These are phyloP conservation scores for Candolleomyces eurysporus DNA, from an alignment of 768 basidiomycete species.

Conservation along the genomic window DNA sequence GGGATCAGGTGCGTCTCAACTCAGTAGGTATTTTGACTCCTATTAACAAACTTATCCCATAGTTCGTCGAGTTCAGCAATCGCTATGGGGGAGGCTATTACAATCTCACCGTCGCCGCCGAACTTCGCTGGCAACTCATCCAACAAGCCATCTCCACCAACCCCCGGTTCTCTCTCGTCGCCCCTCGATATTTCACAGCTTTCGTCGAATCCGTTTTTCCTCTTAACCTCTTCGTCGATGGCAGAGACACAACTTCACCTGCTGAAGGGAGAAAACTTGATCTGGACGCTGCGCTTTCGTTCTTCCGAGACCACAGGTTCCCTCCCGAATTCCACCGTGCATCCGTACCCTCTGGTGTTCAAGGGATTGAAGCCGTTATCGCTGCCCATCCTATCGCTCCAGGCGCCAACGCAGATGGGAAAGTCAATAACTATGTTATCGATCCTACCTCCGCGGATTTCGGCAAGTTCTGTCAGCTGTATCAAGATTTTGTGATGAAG, in stretches of 20 bases:
- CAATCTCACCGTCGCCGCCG: conserved; percentile 15
- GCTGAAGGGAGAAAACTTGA: conserved; percentile 8
- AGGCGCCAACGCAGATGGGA: conserved; percentile 8
- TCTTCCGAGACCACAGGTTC: conserved; percentile 16
- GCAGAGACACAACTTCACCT: conserved; percentile 2
- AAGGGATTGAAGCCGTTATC: conserved; percentile 2
- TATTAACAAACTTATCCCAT: background rate
- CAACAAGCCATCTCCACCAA: conserved; percentile 20
- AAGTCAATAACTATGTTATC: conserved; percentile 13
- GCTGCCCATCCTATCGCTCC: conserved; percentile 12
- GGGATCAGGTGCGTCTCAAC: conserved; percentile 12
- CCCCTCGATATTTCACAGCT: conserved; percentile 12
- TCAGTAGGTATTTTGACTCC: no score
- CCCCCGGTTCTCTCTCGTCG: conserved; percentile 13
- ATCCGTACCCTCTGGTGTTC: background rate
- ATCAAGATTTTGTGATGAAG: conserved; percentile 14
- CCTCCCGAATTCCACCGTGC: conserved; percentile 13
- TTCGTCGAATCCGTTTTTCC: conserved; percentile 16
- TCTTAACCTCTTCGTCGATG: conserved; percentile 17
- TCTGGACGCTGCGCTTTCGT: conserved; percentile 12
- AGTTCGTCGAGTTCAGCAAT: conserved; percentile 15
- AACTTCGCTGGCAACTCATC: conserved; percentile 14
- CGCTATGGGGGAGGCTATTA: conserved; percentile 19
- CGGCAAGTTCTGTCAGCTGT: conserved; percentile 10
- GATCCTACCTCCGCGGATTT: conserved; percentile 12